These are phyloP conservation scores for Penicillium cataractarum DNA, from an alignment of 495 filamentous ascomycete genomes.

Conservation along the genomic window DNA sequence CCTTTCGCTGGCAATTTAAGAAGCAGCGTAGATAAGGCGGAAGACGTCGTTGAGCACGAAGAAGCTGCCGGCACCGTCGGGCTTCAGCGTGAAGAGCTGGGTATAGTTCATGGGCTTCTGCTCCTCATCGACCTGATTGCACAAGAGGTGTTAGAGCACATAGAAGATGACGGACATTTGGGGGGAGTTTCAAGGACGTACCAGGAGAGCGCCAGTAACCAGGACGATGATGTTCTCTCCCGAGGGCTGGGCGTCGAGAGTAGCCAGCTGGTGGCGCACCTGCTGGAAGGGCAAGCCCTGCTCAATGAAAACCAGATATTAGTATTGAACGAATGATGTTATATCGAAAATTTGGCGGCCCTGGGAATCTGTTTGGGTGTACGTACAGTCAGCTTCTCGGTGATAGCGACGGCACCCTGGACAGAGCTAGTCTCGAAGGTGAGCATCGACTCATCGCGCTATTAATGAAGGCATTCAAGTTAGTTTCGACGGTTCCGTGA, in stretches of 20 bases:
- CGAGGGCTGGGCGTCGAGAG: conserved; percentile 77
- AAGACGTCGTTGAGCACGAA: conserved; percentile 94
- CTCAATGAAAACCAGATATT: conserved; percentile 4
- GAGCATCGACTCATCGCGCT: conserved; percentile 89
- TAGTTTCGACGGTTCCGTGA: neutral
- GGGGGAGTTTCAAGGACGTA: conserved; percentile 44
- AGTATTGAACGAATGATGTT: conserved; percentile 4
- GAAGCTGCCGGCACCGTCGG: conserved; percentile 69
- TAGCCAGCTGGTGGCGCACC: conserved; percentile 69
- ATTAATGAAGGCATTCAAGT: conserved; percentile 14
- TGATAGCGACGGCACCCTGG: conserved; percentile 63
- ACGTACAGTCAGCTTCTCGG: conserved; percentile 77
- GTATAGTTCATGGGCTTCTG: conserved; percentile 80
- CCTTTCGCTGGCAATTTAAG: conserved; percentile 14
- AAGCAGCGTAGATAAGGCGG: conserved; percentile 68
- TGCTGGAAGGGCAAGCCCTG: conserved; percentile 79
- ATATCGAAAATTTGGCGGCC: neutral
- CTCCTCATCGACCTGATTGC: conserved; percentile 75
- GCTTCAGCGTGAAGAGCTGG: conserved; percentile 80
- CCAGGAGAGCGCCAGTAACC: conserved; percentile 81
- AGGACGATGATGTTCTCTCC: conserved; percentile 73
- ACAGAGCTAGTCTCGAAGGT: conserved; percentile 76
- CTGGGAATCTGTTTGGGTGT: neutral
- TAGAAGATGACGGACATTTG: neutral
- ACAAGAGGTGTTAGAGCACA: conserved; percentile 2